Percentiles rank a stretch among this genome's conserved stretches.
Conservation (phyloP, 305 asterid species). For the Salvia sclarea region DNA sequence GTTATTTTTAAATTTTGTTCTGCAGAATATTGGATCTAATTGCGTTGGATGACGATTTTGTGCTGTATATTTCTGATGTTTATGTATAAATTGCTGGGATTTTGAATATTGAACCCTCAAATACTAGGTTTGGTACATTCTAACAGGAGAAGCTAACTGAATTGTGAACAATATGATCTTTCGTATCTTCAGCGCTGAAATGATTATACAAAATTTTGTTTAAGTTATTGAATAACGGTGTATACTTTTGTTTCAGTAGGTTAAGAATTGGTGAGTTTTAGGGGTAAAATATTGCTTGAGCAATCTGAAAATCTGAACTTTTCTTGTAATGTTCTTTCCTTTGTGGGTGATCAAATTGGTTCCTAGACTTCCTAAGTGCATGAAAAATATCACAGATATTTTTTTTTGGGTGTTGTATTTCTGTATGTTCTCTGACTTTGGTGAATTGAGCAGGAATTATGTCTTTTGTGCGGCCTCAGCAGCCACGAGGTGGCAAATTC, state of each 20-base stretch:
- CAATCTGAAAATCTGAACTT: neutral
- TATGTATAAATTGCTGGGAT: neutral
- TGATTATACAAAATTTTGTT: too few relatives aligned
- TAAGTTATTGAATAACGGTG: too few relatives aligned
- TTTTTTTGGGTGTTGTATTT: neutral
- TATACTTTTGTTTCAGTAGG: neutral
- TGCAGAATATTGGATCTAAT: slow-evolving; percentile 12
- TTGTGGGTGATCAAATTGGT: slow-evolving; percentile 3
- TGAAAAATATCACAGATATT: neutral
- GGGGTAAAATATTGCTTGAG: neutral
- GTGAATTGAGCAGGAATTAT: slow-evolving; percentile 51
- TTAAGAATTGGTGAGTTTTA: neutral
- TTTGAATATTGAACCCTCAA: slow-evolving; percentile 10
- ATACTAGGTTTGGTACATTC: neutral
- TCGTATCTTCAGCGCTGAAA: neutral
- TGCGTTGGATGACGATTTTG: slow-evolving; percentile 8
- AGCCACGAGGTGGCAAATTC: slow-evolving; percentile 48
- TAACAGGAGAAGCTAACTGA: neutral
- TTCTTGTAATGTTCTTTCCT: neutral
- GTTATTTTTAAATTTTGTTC: neutral
- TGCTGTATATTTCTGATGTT: neutral
- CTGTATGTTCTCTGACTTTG: slow-evolving; percentile 23
- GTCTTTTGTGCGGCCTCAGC: slow-evolving; percentile 59
- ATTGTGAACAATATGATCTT: neutral
- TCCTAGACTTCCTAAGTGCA: neutral